These are phyloP conservation scores for Fusarium brachygibbosum DNA, from an alignment of 2,329 filamentous ascomycete genomes.

Conservation along the genomic window DNA sequence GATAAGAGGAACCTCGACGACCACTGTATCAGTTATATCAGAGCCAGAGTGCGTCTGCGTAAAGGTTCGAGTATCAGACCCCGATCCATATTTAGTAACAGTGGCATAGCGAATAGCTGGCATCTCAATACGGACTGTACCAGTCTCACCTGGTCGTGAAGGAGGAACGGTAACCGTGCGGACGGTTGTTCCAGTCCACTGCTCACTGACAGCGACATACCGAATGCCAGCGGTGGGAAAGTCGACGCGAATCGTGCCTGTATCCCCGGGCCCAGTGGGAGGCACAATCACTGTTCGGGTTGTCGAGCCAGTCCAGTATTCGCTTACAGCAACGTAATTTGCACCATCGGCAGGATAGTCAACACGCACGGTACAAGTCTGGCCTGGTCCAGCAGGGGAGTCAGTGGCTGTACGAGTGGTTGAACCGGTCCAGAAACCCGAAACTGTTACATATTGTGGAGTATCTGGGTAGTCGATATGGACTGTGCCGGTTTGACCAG, in stretches of 20 bases:
- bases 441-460: not conserved
- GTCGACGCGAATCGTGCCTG: not conserved
- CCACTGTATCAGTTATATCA: not conserved
- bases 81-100: not conserved
- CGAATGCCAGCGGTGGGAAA: not conserved
- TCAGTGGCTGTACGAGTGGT: not conserved
- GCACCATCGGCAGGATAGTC: not conserved
- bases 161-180: not conserved
- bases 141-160: not conserved
- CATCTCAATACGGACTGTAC: not conserved
- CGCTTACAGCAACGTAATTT: not conserved
- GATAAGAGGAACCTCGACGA: not conserved
- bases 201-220: conserved; percentile 2
- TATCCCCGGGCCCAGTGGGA: not conserved
- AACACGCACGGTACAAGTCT: not conserved
- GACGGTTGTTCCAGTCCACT: not conserved
- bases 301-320: conserved; percentile 7
- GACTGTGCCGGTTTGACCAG: not conserved
- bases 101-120: conserved; percentile 3
- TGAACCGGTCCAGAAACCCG: conserved; percentile 1
- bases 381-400: not conserved
- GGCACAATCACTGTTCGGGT: not conserved
- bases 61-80: accelerated
- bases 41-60: not conserved
- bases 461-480: not conserved